These are phyloP conservation scores for Clathrospora elynae DNA, from an alignment of 2,329 filamentous ascomycete species.

Conservation along the genomic window DNA sequence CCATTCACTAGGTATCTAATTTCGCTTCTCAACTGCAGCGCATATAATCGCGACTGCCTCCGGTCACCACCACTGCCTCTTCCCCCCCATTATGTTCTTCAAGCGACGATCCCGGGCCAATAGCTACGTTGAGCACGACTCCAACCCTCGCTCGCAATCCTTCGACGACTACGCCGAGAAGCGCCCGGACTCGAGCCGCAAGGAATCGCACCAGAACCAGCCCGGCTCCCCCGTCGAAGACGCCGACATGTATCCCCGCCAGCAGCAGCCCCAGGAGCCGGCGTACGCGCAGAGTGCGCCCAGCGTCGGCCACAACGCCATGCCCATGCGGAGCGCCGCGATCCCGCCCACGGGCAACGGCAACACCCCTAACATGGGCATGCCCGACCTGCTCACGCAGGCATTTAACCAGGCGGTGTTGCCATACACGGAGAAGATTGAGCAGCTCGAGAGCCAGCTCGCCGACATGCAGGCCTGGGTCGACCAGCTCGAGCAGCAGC, in stretches of 20 bases:
- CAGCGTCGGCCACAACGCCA: slow-evolving; percentile 27
- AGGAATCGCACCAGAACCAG: slow-evolving; percentile 41
- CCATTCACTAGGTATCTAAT: slow-evolving; percentile 23
- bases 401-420: slow-evolving; percentile 60
- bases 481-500: slow-evolving; percentile 58
- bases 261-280: slow-evolving; percentile 49
- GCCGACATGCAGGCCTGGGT: slow-evolving; percentile 57
- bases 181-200: slow-evolving; percentile 48
- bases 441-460: slow-evolving; percentile 57
- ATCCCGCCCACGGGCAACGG: slow-evolving; percentile 29
- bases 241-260: slow-evolving; percentile 54
- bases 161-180: slow-evolving; percentile 50
- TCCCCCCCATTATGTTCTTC: slow-evolving; percentile 53
- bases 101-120: slow-evolving; percentile 55
- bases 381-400: slow-evolving; percentile 57
- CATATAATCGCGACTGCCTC: slow-evolving; percentile 32
- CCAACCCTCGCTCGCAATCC: slow-evolving; percentile 48
- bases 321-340: slow-evolving; percentile 31
- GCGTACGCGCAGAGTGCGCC: slow-evolving; percentile 26
- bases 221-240: slow-evolving; percentile 36
- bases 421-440: slow-evolving; percentile 60
- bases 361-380: slow-evolving; percentile 46
- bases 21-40: slow-evolving; percentile 21
- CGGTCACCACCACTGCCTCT: slow-evolving; percentile 23
- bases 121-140: slow-evolving; percentile 56